A percentile compares a stretch with the other conserved stretches of the same genome.
Conservation (phyloP, 1,284 basidiomycete genomes). For the Trametes sp. region DNA sequence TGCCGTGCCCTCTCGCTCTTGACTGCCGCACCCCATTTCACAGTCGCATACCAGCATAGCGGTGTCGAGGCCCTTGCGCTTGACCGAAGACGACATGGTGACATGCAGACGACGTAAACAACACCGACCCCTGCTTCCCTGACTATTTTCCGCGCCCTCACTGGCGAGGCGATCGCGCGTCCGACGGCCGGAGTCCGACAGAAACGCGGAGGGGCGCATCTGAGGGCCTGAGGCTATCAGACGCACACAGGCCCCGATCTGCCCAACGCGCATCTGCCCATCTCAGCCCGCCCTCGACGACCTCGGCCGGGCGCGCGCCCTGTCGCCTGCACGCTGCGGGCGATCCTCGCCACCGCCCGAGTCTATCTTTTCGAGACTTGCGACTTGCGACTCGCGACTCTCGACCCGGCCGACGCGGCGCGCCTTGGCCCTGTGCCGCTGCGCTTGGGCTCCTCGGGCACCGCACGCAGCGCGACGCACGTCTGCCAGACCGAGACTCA, state of each 20-base stretch:
- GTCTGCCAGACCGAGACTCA: too few species aligned
- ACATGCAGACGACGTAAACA: not conserved
- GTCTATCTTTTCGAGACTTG: slow-evolving; percentile 18
- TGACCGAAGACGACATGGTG: not conserved
- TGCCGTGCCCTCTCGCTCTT: too few species aligned
- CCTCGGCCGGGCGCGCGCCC: too few species aligned
- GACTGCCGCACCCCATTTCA: too few species aligned
- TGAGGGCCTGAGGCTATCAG: not conserved
- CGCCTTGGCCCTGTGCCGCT: not conserved
- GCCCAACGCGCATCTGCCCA: too few species aligned
- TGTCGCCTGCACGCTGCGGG: slow-evolving; percentile 1
- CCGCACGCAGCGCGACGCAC: not conserved
- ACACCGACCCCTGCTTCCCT: not conserved
- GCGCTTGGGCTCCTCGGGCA: not conserved
- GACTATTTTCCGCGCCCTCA: not conserved
- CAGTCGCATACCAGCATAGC: too few species aligned
- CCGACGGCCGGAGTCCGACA: not conserved
- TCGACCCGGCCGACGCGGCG: not conserved
- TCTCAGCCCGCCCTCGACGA: not conserved
- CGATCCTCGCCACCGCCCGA: slow-evolving; percentile 24
- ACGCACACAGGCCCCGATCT: not conserved
- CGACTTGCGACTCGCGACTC: too few species aligned
- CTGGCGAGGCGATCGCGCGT: slow-evolving; percentile 3
- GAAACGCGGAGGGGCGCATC: not conserved
- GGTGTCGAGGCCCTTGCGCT: too few species aligned